Evolutionary conservation across 1,284 basidiomycete genomes (phyloP).

Genomic region (Mycena citricolor): DNA sequence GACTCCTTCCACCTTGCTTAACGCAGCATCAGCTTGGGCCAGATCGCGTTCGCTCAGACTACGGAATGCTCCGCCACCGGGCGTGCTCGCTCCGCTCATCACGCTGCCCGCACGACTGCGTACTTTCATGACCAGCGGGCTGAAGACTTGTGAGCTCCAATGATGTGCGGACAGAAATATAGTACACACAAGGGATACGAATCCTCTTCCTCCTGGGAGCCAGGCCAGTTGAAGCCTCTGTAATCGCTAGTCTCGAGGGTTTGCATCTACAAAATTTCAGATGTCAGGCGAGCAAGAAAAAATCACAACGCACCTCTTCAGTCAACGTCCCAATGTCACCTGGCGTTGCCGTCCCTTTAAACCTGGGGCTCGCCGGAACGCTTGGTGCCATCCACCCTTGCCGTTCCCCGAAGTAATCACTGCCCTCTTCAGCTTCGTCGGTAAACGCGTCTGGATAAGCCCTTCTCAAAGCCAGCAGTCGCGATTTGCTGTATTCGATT

Average conservation of each 20-base stretch:
- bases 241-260: slow-evolving; percentile 85
- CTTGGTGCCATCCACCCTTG: slow-evolving; percentile 44
- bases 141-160: no score
- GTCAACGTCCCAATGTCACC: slow-evolving; percentile 94
- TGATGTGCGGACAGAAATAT: background rate
- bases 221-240: slow-evolving; percentile 73
- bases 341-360: slow-evolving; percentile 82
- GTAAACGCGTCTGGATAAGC: slow-evolving; percentile 96
- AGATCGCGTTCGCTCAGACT: slow-evolving; percentile 85
- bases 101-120: slow-evolving; percentile 85
- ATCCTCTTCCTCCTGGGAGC: slow-evolving; percentile 75
- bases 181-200: slow-evolving; percentile 82
- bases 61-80: slow-evolving; percentile 74
- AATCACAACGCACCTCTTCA: slow-evolving; percentile 61
- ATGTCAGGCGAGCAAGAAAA: slow-evolving; percentile 3
- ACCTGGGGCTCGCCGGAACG: slow-evolving; percentile 85
- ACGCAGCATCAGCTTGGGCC: slow-evolving; percentile 78
- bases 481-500: slow-evolving; percentile 94
- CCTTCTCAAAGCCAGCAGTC: slow-evolving; percentile 88
- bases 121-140: slow-evolving; percentile 89
- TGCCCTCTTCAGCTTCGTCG: slow-evolving; percentile 48
- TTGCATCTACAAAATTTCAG: slow-evolving; percentile 67
- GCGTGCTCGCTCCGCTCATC: slow-evolving; percentile 86
- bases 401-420: slow-evolving; percentile 53
- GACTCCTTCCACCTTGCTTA: slow-evolving; percentile 65